Evolutionary conservation across 805 yeast genomes (phyloP).

Genomic region (Ogataea naganishii): DNA sequence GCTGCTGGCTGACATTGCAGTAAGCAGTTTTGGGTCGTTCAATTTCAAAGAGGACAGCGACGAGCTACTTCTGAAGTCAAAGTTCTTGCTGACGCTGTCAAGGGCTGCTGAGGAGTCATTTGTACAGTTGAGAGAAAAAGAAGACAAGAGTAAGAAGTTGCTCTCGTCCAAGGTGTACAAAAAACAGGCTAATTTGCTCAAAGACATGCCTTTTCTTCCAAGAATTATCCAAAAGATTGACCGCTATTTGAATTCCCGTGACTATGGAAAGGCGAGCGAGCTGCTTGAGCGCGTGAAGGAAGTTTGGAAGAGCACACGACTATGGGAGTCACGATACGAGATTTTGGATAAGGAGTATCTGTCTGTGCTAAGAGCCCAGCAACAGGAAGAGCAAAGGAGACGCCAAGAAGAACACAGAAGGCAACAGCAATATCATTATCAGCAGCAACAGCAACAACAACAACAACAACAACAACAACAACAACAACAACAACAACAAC

Average conservation of each 20-base stretch:
- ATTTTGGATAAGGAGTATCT: slow-evolving; percentile 7
- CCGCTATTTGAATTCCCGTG: slow-evolving; percentile 22
- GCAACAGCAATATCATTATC: slow-evolving; percentile 28
- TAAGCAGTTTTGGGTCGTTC: slow-evolving; percentile 8
- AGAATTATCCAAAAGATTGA: slow-evolving; percentile 28
- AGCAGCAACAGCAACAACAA: slow-evolving; percentile 33
- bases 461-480: slow-evolving; percentile 41
- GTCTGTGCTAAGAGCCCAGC: background rate
- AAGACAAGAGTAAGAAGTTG: background rate
- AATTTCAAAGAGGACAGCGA: slow-evolving; percentile 10
- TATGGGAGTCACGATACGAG: slow-evolving; percentile 26
- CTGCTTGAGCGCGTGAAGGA: slow-evolving; percentile 25
- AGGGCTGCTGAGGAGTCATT: slow-evolving; percentile 14
- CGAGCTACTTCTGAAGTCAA: slow-evolving; percentile 13
- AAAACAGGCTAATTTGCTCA: no score
- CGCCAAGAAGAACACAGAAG: slow-evolving; percentile 24
- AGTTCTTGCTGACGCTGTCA: slow-evolving; percentile 14
- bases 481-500: slow-evolving; percentile 28
- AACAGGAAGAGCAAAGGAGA: slow-evolving; percentile 24
- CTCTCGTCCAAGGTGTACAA: background rate
- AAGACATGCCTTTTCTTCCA: slow-evolving; percentile 38
- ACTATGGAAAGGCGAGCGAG: slow-evolving; percentile 30
- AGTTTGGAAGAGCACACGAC: slow-evolving; percentile 29
- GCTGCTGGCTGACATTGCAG: slow-evolving; percentile 12
- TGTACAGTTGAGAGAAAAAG: slow-evolving; percentile 6